These are phyloP conservation scores for Daldinia sp. DNA, from an alignment of 2,329 filamentous ascomycete genomes.

Conservation along the genomic window DNA sequence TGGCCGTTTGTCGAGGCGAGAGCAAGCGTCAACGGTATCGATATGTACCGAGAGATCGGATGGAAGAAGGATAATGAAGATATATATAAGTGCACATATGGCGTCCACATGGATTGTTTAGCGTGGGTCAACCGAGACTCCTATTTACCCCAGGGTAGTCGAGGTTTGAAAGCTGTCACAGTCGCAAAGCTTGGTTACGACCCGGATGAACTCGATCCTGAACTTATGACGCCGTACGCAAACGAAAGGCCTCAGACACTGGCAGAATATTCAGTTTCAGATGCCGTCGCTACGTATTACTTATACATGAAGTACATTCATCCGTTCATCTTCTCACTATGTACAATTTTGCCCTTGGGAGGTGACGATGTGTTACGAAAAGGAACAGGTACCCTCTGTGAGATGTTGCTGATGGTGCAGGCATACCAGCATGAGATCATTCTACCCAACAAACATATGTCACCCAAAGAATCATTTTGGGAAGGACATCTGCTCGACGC, in stretches of 20 bases:
- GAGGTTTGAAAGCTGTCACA: conserved; percentile 96
- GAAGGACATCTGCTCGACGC: conserved; percentile 96
- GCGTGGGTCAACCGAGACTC: conserved; percentile 99
- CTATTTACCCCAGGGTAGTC: conserved; percentile 95
- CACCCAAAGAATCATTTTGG: conserved; percentile 92
- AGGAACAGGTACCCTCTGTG: conserved; percentile 97
- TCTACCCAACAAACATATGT: conserved; percentile 93
- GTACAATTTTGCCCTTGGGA: conserved; percentile 92
- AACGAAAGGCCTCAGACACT: conserved; percentile 90
- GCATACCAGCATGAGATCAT: conserved; percentile 93
- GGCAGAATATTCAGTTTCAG: conserved; percentile 97
- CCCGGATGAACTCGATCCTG: conserved; percentile 95
- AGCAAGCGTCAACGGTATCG: conserved; percentile 92
- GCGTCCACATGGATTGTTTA: conserved; percentile 98
- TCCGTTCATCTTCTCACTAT: conserved; percentile 98
- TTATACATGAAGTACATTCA: conserved; percentile 99
- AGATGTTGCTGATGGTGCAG: conserved; percentile 99
- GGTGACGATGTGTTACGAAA: conserved; percentile 94
- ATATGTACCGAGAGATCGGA: conserved; percentile 99
- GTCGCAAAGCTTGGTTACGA: conserved; percentile 98
- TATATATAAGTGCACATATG: conserved; percentile 94
- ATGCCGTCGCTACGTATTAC: conserved; percentile 98
- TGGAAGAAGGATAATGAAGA: conserved; percentile 96
- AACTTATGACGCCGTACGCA: conserved; percentile 95
- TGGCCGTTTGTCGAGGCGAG: conserved; percentile 97